A percentile compares a stretch with the other conserved stretches of the same genome.
These are phyloP conservation scores for Panaeolus papilionaceus DNA, from an alignment of 768 basidiomycete species.

Conservation along the genomic window DNA sequence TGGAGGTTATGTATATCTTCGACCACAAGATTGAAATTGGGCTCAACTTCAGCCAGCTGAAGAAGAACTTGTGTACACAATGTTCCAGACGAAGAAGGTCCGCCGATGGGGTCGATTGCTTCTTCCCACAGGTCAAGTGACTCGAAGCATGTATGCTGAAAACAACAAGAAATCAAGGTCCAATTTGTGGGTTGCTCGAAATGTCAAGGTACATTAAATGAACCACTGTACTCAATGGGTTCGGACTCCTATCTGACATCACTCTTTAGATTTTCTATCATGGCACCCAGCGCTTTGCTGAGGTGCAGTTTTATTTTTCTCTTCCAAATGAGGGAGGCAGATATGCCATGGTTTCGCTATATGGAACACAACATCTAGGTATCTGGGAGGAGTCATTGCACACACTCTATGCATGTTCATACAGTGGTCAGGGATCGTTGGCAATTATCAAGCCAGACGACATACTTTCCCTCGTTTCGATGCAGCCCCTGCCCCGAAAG, in stretches of 20 bases:
- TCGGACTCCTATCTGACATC: neutral
- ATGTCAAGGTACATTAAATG: slow-evolving; percentile 21
- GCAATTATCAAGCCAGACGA: slow-evolving; percentile 19
- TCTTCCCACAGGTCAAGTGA: no score
- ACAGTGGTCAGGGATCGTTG: slow-evolving; percentile 17
- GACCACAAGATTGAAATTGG: slow-evolving; percentile 16
- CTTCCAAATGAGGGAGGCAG: neutral
- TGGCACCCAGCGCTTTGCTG: slow-evolving; percentile 19
- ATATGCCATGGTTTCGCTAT: slow-evolving; percentile 29
- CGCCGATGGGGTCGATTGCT: no score
- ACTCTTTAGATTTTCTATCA: neutral
- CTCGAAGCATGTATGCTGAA: no score
- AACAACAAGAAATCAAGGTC: no score
- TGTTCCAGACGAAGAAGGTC: no score
- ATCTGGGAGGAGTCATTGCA: slow-evolving; percentile 27
- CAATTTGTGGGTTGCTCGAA: slow-evolving; percentile 16
- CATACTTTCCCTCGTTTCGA: slow-evolving; percentile 33
- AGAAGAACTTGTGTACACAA: no score
- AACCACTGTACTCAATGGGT: neutral
- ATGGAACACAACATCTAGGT: slow-evolving; percentile 22
- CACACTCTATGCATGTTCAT: slow-evolving; percentile 25
- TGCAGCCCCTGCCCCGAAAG: slow-evolving; percentile 30
- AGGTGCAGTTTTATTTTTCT: slow-evolving; percentile 28
- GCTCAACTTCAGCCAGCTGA: neutral
- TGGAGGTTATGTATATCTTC: slow-evolving; percentile 16